phyloP scores from a whole-genome alignment of 352 stramenopile species.

The Phytopythium mirpurense region DNA sequence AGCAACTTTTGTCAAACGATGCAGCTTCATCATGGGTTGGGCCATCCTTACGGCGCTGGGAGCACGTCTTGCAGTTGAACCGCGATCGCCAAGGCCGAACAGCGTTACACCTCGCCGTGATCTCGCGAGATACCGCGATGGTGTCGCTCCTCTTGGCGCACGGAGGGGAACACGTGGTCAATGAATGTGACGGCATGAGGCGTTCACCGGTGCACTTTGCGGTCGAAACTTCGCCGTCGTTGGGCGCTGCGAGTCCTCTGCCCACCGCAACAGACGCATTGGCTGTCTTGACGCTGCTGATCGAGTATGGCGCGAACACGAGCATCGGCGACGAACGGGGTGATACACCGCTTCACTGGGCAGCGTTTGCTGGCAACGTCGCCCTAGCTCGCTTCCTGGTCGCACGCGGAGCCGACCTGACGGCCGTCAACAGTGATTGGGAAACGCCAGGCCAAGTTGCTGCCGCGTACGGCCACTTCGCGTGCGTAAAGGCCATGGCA shows the following conservation, averaged over 20 bases:
- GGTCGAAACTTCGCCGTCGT: slow-evolving; percentile 19
- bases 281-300: slow-evolving; percentile 18
- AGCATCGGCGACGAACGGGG: slow-evolving; percentile 55
- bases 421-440: slow-evolving; percentile 50
- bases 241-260: background rate
- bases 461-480: slow-evolving; percentile 31
- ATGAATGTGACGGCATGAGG: slow-evolving; percentile 27
- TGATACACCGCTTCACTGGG: slow-evolving; percentile 66
- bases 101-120: slow-evolving; percentile 36
- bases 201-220: slow-evolving; percentile 37
- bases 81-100: slow-evolving; percentile 21
- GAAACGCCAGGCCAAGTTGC: slow-evolving; percentile 49
- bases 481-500: slow-evolving; percentile 26
- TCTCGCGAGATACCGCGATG: slow-evolving; percentile 26
- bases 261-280: slow-evolving; percentile 6
- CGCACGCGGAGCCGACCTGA: slow-evolving; percentile 37
- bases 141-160: slow-evolving; percentile 22
- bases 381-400: slow-evolving; percentile 33
- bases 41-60: slow-evolving; percentile 6
- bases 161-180: slow-evolving; percentile 10
- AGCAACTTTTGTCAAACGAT: slow-evolving; percentile 27
- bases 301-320: slow-evolving; percentile 27
- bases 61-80: slow-evolving; percentile 19
- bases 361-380: slow-evolving; percentile 42
- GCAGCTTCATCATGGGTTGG: background rate